Evolutionary conservation across 768 basidiomycete species (phyloP).

Genomic region (Pisolithus marmoratus): DNA sequence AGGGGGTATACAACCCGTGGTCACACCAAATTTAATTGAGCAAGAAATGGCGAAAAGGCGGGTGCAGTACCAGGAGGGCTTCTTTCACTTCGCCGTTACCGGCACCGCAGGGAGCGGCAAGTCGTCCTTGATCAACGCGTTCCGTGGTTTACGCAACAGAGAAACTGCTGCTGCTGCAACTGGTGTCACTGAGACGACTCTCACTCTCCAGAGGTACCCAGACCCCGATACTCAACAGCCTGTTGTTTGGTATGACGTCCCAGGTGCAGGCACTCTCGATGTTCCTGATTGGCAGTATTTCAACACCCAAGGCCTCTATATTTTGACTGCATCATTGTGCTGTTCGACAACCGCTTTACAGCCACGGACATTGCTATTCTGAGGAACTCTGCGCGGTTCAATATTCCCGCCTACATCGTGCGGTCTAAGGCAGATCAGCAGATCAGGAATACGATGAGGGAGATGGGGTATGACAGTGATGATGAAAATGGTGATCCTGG

Average conservation of each 20-base stretch:
- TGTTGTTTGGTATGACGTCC: constrained; percentile 31
- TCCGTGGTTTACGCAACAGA: constrained; percentile 24
- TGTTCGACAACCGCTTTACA: constrained; percentile 30
- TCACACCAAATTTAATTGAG: constrained; percentile 17
- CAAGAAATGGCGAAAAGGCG: constrained; percentile 7
- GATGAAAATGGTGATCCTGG: constrained; percentile 7
- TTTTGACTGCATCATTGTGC: constrained; percentile 28
- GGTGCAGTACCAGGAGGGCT: constrained; percentile 17
- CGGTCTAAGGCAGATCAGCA: constrained; percentile 29
- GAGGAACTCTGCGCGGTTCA: constrained; percentile 21
- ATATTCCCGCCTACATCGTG: constrained; percentile 30
- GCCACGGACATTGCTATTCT: constrained; percentile 30
- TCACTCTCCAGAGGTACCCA: constrained; percentile 17
- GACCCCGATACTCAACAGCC: constrained; percentile 14
- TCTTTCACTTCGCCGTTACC: constrained; percentile 28
- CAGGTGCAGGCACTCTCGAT: constrained; percentile 29
- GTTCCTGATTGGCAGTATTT: constrained; percentile 33
- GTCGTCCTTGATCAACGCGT: constrained; percentile 32
- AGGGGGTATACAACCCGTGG: constrained; percentile 20
- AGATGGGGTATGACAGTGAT: constrained; percentile 18
- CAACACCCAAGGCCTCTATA: constrained; percentile 30
- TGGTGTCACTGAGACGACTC: constrained; percentile 26
- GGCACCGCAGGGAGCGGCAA: constrained; percentile 31
- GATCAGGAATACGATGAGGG: constrained; percentile 18
- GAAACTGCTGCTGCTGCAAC: constrained; percentile 20